A percentile compares a stretch with the other conserved stretches of the same genome.
Evolutionary conservation across 1,139 yeast genomes (phyloP).

Genomic region (Hyphopichia fennica): DNA sequence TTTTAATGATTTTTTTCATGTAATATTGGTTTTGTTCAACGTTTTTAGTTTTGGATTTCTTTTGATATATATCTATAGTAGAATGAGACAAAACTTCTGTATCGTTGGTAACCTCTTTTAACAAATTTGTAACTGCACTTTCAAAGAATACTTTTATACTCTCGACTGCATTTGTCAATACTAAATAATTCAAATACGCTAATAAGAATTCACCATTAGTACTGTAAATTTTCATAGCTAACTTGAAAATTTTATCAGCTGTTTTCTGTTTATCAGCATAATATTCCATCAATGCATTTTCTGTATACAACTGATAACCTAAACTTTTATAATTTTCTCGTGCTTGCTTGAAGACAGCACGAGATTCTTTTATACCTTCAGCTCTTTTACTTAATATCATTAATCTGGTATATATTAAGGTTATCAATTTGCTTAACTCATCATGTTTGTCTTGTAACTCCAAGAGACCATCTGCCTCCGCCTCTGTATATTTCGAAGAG

Average conservation of each 20-base stretch:
- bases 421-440: conserved; percentile 37
- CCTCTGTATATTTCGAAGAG: conserved; percentile 21
- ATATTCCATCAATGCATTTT: conserved; percentile 81
- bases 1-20: conserved; percentile 24
- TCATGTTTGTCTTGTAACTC: conserved; percentile 19
- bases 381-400: conserved; percentile 63
- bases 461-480: conserved; percentile 26
- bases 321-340: conserved; percentile 49
- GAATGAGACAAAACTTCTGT: not conserved
- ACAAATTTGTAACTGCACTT: conserved; percentile 38
- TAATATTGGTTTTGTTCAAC: conserved; percentile 23
- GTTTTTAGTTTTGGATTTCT: conserved; percentile 16
- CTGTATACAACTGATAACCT: conserved; percentile 76
- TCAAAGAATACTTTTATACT: conserved; percentile 85
- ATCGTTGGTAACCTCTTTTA: conserved; percentile 33
- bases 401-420: conserved; percentile 53
- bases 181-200: conserved; percentile 71
- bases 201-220: conserved; percentile 62
- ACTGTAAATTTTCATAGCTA: conserved; percentile 67
- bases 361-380: conserved; percentile 70
- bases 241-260: conserved; percentile 75
- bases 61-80: conserved; percentile 23
- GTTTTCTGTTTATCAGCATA: conserved; percentile 64
- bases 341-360: conserved; percentile 64
- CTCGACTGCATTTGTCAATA: conserved; percentile 71